These are phyloP conservation scores for Tillandsia fasciculata DNA, from an alignment of 176 grass and related monocot species.

Conservation along the genomic window DNA sequence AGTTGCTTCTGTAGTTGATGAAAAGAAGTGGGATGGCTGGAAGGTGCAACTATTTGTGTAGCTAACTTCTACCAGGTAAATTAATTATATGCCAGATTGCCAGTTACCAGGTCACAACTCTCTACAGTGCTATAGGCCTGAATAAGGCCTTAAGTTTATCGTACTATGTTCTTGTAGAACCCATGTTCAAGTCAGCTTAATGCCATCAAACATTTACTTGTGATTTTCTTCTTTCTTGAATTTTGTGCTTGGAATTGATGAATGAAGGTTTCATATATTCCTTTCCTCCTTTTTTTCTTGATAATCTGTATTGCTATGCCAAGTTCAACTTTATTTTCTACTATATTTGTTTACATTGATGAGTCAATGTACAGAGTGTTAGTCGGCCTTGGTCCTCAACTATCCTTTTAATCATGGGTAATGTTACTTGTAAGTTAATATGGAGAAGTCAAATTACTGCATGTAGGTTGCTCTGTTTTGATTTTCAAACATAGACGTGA, in stretches of 20 bases:
- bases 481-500: conserved; percentile 8
- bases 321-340: neutral
- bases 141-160: neutral
- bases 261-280: neutral
- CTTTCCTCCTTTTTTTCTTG: neutral
- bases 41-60: no score
- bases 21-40: no score
- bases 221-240: neutral
- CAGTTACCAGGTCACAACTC: no score
- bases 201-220: neutral
- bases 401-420: conserved; percentile 4
- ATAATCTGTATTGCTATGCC: neutral
- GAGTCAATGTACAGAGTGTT: neutral
- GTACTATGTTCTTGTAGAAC: neutral
- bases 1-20: no score
- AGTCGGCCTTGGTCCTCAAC: neutral
- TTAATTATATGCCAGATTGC: no score
- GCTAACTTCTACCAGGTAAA: no score
- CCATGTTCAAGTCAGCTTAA: neutral
- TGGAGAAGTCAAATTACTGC: conserved; percentile 1
- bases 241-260: neutral
- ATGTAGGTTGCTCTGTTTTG: neutral
- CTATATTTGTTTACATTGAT: neutral
- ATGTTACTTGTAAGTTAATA: neutral
- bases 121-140: no score